A percentile compares a stretch with the other conserved stretches of the same genome.
Evolutionary conservation across 73 alveolate species (phyloP).

Genomic region (Tetrahymena borealis): DNA sequence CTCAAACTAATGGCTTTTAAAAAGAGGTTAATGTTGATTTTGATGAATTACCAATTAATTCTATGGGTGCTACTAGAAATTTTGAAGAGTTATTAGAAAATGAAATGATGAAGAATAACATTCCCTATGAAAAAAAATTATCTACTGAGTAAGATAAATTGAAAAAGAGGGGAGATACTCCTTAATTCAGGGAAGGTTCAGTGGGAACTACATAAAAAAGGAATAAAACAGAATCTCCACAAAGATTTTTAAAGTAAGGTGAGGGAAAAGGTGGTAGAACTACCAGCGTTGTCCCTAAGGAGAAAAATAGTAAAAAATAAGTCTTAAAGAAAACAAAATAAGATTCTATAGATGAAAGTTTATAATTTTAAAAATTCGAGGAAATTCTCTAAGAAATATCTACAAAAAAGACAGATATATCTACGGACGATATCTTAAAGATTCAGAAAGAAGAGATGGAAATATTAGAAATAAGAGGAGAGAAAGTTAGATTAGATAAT

Average conservation of each 20-base stretch:
- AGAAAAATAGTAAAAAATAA: neutral
- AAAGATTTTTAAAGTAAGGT: neutral
- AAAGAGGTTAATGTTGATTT: neutral
- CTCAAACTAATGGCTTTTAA: neutral
- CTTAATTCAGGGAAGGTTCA: neutral
- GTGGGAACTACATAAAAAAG: neutral
- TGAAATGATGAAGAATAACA: neutral
- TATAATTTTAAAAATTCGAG: neutral
- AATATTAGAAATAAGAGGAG: neutral
- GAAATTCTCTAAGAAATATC: neutral
- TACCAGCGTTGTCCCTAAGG: neutral
- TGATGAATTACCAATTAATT: neutral
- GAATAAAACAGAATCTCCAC: neutral
- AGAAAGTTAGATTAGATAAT: neutral
- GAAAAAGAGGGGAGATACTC: neutral
- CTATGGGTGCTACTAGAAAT: neutral
- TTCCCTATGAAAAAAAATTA: neutral
- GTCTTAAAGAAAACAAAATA: neutral
- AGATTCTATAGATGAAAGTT: neutral
- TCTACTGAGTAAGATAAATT: neutral
- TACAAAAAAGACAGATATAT: neutral
- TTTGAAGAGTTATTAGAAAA: neutral
- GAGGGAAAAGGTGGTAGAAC: neutral
- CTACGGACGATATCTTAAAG: neutral
- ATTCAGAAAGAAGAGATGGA: neutral